Percentiles rank a stretch among this genome's conserved stretches.
Conservation (phyloP, 331 rosid genomes). For the Prunus yedoensis region DNA sequence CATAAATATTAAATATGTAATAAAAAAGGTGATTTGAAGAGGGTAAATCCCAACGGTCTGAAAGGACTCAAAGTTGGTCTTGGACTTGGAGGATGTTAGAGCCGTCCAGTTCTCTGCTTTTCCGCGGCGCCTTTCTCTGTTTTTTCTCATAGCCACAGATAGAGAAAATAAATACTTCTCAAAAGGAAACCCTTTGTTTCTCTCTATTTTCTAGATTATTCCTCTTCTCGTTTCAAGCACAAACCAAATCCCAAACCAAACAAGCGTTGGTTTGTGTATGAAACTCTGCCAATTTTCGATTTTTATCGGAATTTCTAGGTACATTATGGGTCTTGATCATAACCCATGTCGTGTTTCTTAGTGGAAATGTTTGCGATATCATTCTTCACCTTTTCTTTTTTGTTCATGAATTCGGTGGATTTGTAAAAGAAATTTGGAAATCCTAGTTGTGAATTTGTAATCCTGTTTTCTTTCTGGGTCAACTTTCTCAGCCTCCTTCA, state of each 20-base stretch:
- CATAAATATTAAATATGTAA: not conserved
- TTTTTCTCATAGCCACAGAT: constrained; percentile 9
- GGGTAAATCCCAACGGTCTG: constrained; percentile 26
- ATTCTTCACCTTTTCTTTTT: not conserved
- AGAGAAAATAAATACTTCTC: not conserved
- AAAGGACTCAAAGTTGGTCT: not conserved
- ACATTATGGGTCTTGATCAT: not conserved
- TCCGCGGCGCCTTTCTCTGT: constrained; percentile 10
- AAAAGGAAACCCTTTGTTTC: not conserved
- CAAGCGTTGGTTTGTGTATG: not conserved
- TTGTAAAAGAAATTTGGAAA: not conserved
- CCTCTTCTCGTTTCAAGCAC: constrained; percentile 14
- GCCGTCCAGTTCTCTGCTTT: constrained; percentile 22
- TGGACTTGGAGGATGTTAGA: not conserved
- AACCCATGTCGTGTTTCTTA: not conserved
- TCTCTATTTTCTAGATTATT: not conserved
- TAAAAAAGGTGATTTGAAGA: not conserved
- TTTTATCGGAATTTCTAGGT: constrained; percentile 10
- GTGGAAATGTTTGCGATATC: not conserved
- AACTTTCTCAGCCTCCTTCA: too few species aligned
- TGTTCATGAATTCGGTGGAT: not conserved
- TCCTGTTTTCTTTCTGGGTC: too few species aligned
- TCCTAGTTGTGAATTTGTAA: not conserved
- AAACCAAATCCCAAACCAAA: constrained; percentile 6
- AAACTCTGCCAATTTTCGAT: not conserved